Evolutionary conservation across 129 eudicot species (phyloP).

Genomic region (Smallanthus sonchifolius): DNA sequence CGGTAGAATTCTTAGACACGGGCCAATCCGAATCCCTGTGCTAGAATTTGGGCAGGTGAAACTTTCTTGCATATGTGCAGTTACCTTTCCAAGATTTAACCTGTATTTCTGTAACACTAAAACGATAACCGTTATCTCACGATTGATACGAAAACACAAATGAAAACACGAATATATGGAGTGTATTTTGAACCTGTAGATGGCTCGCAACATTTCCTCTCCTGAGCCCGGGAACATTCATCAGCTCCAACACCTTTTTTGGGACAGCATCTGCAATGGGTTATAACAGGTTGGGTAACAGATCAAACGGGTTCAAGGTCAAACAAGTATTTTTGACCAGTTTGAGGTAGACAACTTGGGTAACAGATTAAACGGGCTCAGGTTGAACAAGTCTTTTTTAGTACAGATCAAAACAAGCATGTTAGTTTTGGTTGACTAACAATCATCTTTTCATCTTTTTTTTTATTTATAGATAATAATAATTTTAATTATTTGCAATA

Average conservation of each 20-base stretch:
- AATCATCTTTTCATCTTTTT: too few relatives aligned
- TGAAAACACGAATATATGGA: neutral
- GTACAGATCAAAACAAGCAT: too few relatives aligned
- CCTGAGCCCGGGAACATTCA: constrained; percentile 48
- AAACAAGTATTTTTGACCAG: neutral
- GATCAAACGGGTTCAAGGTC: neutral
- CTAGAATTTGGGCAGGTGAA: neutral
- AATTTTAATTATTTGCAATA: neutral
- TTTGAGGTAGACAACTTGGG: neutral
- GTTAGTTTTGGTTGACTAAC: neutral
- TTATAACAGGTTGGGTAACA: neutral
- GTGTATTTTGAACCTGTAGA: constrained; percentile 45
- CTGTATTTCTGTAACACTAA: constrained; percentile 28
- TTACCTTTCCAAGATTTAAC: constrained; percentile 13
- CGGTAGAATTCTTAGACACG: neutral
- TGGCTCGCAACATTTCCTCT: constrained; percentile 65
- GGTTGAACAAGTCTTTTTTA: neutral
- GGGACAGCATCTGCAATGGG: constrained; percentile 32
- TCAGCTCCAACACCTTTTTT: constrained; percentile 43
- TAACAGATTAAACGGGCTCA: neutral
- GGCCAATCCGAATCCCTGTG: neutral
- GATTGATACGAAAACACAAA: neutral
- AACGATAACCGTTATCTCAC: neutral
- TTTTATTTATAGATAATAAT: too few relatives aligned
- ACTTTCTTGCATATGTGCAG: neutral